Conservation (phyloP, 441 rosid genomes). For the Mallotus japonicus region DNA sequence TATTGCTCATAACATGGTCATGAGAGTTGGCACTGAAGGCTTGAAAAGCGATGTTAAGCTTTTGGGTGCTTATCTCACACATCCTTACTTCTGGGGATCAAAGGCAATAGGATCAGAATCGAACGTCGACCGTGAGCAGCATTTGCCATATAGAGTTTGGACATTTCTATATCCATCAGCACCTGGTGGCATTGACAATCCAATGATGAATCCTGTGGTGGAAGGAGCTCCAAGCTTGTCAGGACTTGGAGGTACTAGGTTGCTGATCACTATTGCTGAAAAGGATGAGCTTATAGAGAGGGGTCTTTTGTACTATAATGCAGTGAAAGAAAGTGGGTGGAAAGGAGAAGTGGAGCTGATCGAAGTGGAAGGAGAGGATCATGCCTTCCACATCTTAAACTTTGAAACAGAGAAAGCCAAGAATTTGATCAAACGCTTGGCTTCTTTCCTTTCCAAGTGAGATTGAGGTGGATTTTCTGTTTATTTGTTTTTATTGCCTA, state of each 20-base stretch:
- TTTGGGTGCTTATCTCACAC: constrained; percentile 26
- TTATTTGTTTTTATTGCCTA: not conserved
- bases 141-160: constrained; percentile 17
- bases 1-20: constrained; percentile 27
- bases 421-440: constrained; percentile 2
- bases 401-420: constrained; percentile 2
- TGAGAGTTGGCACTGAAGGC: constrained; percentile 28
- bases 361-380: constrained; percentile 31
- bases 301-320: constrained; percentile 27
- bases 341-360: constrained; percentile 27
- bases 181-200: constrained; percentile 29
- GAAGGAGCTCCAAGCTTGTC: constrained; percentile 28
- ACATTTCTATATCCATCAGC: constrained; percentile 22
- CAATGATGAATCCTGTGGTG: constrained; percentile 30
- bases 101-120: constrained; percentile 31
- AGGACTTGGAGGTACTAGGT: constrained; percentile 11
- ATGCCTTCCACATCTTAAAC: constrained; percentile 3
- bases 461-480: not conserved
- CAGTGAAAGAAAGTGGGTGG: constrained; percentile 30
- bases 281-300: constrained; percentile 32
- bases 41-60: constrained; percentile 19
- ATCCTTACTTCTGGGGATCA: constrained; percentile 44
- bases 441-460: constrained; percentile 4
- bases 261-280: constrained; percentile 34
- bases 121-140: constrained; percentile 14